Evolutionary conservation across 176 grass and related monocot species (phyloP).

Genomic region (Saccharum officinarum): DNA sequence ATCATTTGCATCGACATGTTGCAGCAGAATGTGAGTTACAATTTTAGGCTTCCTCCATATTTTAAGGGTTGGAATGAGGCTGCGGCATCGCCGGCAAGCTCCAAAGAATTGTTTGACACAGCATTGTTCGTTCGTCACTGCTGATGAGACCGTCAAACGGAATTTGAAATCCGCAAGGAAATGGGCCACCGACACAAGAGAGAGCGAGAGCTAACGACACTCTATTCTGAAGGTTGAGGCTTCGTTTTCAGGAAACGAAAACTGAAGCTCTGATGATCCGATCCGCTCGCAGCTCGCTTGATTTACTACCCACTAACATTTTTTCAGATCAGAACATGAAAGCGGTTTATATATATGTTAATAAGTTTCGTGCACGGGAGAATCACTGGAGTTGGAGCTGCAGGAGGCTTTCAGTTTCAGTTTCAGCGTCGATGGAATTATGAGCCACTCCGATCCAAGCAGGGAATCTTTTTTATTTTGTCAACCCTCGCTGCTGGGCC

Average conservation of each 20-base stretch:
- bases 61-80: neutral
- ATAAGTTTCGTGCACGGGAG: neutral
- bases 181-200: neutral
- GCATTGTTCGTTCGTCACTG: neutral
- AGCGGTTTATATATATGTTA: neutral
- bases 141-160: neutral
- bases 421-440: neutral
- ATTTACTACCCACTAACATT: neutral
- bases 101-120: neutral
- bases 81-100: neutral
- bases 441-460: neutral
- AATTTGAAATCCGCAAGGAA: neutral
- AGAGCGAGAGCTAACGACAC: neutral
- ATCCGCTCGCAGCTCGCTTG: too few relatives aligned
- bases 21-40: neutral
- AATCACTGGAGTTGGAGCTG: neutral
- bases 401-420: neutral
- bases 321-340: neutral
- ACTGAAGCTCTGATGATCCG: neutral
- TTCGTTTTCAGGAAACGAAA: neutral
- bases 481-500: neutral
- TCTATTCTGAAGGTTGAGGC: neutral
- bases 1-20: neutral
- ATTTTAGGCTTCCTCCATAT: neutral
- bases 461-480: neutral